Evolutionary conservation across 2,329 filamentous ascomycete species (phyloP), one percentile per base, ranked within the genome.

Genomic region (Herpotrichia juniperi): DNA sequence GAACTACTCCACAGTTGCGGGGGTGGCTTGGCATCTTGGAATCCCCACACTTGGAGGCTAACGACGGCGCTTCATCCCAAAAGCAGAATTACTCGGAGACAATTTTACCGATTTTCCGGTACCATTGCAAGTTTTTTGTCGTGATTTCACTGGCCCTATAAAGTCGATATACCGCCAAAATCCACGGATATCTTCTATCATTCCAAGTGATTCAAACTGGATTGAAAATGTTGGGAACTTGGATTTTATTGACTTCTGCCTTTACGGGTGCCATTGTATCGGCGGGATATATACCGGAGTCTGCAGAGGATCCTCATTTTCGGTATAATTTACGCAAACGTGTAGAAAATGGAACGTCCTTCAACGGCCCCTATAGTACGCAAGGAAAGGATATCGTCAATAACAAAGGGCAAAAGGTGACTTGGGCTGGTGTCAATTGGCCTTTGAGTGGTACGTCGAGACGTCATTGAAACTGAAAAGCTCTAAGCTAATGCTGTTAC

Each of bases 381-480:
- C 50, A 58, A 24, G 70, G 68, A 26, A 59, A 76, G 46, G 76
- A 75, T 61, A 76, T 79, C 43, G 59, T 74, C 2, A 69, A 78
- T 53, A 58, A 62, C 6, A 56, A 56, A 6, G 69, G 70, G 2
- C 51, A 68, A 32, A 81, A 81, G 39, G 76, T 85, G 55, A 85
- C 84, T 68, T 75, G 85, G 53, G 80, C 81, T n/a, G 85, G 83
- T 66, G 76, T 83, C 65, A 86, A 86, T 75, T 86, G 83, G 83
- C 81, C 81, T 6, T 66, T 67, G 63, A 66, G 63, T 25, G 64
- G 65, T 67, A 62, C 22, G 59, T 52, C 5, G 2, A 42, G 10
- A 5, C 12, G 9, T 11, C 2, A 3, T 17, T 32, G 11, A 19
- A 24, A 21, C 42, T 25, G 31, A 3, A 7, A 39, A 42, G 12